Base-by-base conservation (phyloP, 1,284 basidiomycete genomes). In the Fomitopsis betulina region DNA sequence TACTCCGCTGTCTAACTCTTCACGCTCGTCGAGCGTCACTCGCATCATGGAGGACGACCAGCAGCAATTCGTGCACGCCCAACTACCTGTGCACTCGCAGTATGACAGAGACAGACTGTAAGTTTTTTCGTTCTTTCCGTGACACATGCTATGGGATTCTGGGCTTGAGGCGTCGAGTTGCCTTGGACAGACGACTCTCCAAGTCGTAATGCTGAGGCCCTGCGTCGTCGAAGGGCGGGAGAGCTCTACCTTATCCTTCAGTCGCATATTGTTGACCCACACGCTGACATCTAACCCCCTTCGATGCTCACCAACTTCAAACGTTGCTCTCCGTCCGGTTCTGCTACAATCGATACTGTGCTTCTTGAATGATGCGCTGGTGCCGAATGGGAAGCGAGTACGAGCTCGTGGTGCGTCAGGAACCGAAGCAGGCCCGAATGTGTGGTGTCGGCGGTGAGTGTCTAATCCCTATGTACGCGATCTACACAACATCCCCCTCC, bases 351-450 rank as follows among this genome's bases (percentile, higher is more conserved):
- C 30, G 35, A 30, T 53, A 9, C 45, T 49, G 37, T 37, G 51
- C 23, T 42, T 53, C 38, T 57, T 40, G 23, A 53, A 51, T 19
- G 40, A 65, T 68, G 62, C 56, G 65, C 40, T 66, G 66, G 45
- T 58, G 65, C 38, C 65, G 65, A 57, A 67, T 70, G 61, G 66
- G 73, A 73, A 94, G 93, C 70, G 84, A 89, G 60, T 96, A 95
- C 72, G 86, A 93, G 57, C 83, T 96, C 64, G 84, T 80, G 35
- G 86, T 96, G 57, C 81, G 91, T 49, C 94, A 96, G 71, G 91
- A 96, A 74, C 94, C 94, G 1, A 89, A 93, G 69, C 89, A 91
- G 74, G 93, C 94, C 2, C 81, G 94, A 57, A 95, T 96, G 92
- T 95, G 93, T 67, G 93, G 93, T 52, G 88, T 94, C 7, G 93